A percentile compares a stretch with the other conserved stretches of the same genome.
These are phyloP conservation scores for Penicillium lagena DNA, from an alignment of 495 filamentous ascomycete genomes.

Conservation along the genomic window DNA sequence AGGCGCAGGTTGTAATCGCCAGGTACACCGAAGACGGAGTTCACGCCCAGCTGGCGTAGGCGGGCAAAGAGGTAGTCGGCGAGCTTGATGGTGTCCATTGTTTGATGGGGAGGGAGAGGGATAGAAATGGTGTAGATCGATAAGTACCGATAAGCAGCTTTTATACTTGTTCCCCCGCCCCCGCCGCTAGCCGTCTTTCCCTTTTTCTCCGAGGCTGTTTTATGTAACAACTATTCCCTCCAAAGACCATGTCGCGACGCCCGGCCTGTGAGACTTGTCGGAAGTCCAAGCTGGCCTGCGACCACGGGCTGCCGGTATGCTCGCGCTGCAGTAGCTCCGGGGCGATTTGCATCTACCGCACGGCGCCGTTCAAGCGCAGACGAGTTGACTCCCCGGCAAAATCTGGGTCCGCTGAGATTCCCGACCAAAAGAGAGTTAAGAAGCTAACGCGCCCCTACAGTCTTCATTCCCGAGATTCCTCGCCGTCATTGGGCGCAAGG, in stretches of 20 bases:
- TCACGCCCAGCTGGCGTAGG: slow-evolving; percentile 61
- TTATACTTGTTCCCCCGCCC: slow-evolving; percentile 3
- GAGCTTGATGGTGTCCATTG: slow-evolving; percentile 22
- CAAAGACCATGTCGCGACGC: slow-evolving; percentile 16
- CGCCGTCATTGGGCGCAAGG: slow-evolving; percentile 18
- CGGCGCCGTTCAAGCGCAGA: slow-evolving; percentile 31
- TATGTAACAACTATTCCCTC: too few species aligned
- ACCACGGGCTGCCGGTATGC: slow-evolving; percentile 33
- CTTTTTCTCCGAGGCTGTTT: slow-evolving; percentile 2
- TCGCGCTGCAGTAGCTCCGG: slow-evolving; percentile 25
- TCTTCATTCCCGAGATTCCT: slow-evolving; percentile 11
- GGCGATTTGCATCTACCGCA: slow-evolving; percentile 31
- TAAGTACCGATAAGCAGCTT: too few species aligned
- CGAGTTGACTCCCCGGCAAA: slow-evolving; percentile 3
- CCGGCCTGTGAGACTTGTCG: slow-evolving; percentile 36
- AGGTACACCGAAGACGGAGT: slow-evolving; percentile 62
- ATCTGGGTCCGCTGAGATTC: too few species aligned
- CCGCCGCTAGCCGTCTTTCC: neutral
- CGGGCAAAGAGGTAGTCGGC: slow-evolving; percentile 63
- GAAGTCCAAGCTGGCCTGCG: slow-evolving; percentile 36
- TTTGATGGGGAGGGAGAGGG: neutral
- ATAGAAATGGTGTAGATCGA: neutral
- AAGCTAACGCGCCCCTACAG: neutral
- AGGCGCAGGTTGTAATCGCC: slow-evolving; percentile 71
- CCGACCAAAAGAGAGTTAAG: neutral